Base-by-base conservation (phyloP, 2,329 filamentous ascomycete genomes). In the Fusarium abutilonis region DNA sequence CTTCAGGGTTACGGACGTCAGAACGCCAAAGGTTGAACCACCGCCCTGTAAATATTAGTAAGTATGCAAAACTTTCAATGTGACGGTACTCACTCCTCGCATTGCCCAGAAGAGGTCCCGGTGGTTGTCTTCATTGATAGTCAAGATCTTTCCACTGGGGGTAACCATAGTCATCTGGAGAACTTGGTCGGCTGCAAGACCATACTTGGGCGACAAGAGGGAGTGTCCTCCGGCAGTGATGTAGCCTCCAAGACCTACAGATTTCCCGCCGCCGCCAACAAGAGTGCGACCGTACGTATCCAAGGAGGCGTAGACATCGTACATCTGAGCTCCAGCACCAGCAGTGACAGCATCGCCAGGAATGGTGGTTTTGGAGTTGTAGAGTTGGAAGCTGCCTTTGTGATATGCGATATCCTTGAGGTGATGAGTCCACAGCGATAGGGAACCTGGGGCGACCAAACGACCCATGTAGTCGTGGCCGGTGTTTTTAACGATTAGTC, bases 21-120 rank as follows among this genome's bases (percentile, higher is more conserved):
- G 78, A 2, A 89, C 78, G 0, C 84, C 86, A 67, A 86, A 89
- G 0, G 84, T 88, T 17, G 82, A 83, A 2, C 83, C 85, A 4
- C 85, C 85, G 6, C 84, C 84, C 81, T 83, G 4, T 0, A 0
- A 1, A 2, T n/a, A 9, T 67, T 3, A 63, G 35, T 1, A n/a
- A 2, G 2, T 14, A n/a, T 19, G 11, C 55, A 13, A 19, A 19
- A 6, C 13, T 14, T 13, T 34, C 13, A 34, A 34, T 34, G 31
- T 6, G 6, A 7, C 10, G 0, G 6, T 9, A 76, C 79, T 72
- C 73, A 85, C 80, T 9, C 86, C 86, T 55, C 83, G 75, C 60
- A 88, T 77, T 0, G 87, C 87, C 87, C 86, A 90, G 70, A 87
- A 89, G 1, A 90, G 72, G 50, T 89, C 86, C 0, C 74, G 54